Percentiles rank a stretch among this genome's conserved stretches.
Conservation (phyloP, 495 filamentous ascomycete species). For the Friedmanniomyces endolithicus region DNA sequence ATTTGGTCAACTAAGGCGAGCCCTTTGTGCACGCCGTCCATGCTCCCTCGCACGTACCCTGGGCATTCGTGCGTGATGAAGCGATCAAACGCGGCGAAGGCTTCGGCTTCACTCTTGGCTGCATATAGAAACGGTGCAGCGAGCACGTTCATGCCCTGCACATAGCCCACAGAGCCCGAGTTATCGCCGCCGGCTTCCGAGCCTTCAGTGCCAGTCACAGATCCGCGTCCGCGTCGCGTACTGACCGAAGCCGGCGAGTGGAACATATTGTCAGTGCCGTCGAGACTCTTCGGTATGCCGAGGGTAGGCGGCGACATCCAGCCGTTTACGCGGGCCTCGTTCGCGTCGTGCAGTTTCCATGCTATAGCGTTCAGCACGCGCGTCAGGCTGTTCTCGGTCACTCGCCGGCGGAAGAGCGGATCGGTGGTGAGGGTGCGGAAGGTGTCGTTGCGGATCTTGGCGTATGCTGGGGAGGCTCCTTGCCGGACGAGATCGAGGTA, state of each 20-base stretch:
- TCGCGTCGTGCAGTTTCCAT: slow-evolving; percentile 79
- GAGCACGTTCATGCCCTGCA: slow-evolving; percentile 99
- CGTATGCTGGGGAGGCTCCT: slow-evolving; percentile 82
- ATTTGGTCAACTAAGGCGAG: slow-evolving; percentile 83
- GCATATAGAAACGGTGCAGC: slow-evolving; percentile 94
- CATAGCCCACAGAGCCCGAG: slow-evolving; percentile 58
- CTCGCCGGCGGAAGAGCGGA: slow-evolving; percentile 84
- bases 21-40: slow-evolving; percentile 94
- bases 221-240: slow-evolving; percentile 11
- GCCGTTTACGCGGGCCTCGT: slow-evolving; percentile 36
- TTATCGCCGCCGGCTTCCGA: slow-evolving; percentile 42
- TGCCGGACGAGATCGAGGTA: slow-evolving; percentile 88
- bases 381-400: slow-evolving; percentile 89
- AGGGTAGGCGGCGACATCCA: slow-evolving; percentile 32
- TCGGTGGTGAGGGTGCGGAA: slow-evolving; percentile 94
- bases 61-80: slow-evolving; percentile 84
- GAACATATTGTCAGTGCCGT: slow-evolving; percentile 24
- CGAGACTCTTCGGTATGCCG: slow-evolving; percentile 23
- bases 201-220: slow-evolving; percentile 35
- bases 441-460: slow-evolving; percentile 96
- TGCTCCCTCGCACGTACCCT: slow-evolving; percentile 84
- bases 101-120: slow-evolving; percentile 85
- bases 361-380: slow-evolving; percentile 92
- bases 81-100: slow-evolving; percentile 78
- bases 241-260: slow-evolving; percentile 23